phyloP scores from a whole-genome alignment of 2,329 filamentous ascomycete genomes.

The Incumbomyces delicatus region DNA sequence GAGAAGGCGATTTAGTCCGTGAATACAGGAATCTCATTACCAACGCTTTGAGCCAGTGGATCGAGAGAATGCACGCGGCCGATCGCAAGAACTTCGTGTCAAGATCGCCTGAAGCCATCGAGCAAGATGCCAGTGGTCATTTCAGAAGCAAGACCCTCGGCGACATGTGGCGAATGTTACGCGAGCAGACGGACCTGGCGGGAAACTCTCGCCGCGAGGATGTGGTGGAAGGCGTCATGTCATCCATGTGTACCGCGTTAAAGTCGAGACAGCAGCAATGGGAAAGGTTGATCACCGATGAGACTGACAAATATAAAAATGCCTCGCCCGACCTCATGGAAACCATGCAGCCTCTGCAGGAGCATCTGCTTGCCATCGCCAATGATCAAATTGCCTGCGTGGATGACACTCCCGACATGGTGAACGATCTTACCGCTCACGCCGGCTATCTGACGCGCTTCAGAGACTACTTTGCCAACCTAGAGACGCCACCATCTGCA shows the following conservation, averaged over 20 bases:
- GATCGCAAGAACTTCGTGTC: conserved; percentile 75
- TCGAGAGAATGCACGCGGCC: conserved; percentile 77
- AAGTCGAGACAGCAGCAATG: conserved; percentile 74
- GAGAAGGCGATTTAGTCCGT: conserved; percentile 79
- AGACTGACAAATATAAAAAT: conserved; percentile 62
- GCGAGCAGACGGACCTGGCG: conserved; percentile 81
- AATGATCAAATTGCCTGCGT: conserved; percentile 99
- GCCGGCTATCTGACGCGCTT: conserved; percentile 80
- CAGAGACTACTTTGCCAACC: conserved; percentile 67
- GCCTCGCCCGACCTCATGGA: conserved; percentile 44
- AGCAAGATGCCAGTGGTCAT: conserved; percentile 78
- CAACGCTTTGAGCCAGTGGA: conserved; percentile 93
- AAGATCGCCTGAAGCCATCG: conserved; percentile 68
- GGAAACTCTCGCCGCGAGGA: conserved; percentile 76
- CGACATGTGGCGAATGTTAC: conserved; percentile 95
- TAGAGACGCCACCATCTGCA: conserved; percentile 56
- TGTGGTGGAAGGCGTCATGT: conserved; percentile 88
- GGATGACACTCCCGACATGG: conserved; percentile 68
- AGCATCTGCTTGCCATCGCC: conserved; percentile 93
- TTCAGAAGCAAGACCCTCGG: conserved; percentile 86
- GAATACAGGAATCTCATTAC: conserved; percentile 95
- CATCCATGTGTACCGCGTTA: conserved; percentile 86
- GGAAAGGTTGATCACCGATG: conserved; percentile 80
- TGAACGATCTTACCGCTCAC: conserved; percentile 61
- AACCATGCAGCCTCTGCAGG: conserved; percentile 62